These are phyloP conservation scores for Alternaria viburni DNA, from an alignment of 2,329 filamentous ascomycete species.

Conservation along the genomic window DNA sequence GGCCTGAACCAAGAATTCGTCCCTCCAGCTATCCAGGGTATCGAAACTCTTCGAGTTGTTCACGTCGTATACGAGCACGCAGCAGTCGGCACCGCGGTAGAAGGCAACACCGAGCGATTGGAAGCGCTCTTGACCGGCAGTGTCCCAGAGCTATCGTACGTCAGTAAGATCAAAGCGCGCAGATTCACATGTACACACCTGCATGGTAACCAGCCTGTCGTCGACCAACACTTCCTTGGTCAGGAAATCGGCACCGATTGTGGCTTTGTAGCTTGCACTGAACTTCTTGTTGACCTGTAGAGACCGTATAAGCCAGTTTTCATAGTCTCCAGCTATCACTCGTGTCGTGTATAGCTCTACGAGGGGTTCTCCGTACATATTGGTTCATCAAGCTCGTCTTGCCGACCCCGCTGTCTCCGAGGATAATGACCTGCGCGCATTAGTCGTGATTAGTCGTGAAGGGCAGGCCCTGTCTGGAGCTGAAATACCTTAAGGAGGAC, in stretches of 20 bases:
- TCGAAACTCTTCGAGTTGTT: constrained; percentile 99
- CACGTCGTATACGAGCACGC: constrained; percentile 96
- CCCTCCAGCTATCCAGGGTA: constrained; percentile 95
- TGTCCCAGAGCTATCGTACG: constrained; percentile 84
- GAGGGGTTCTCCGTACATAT: constrained; percentile 75
- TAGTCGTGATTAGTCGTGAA: constrained; percentile 23
- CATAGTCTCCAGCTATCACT: background rate
- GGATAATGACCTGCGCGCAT: constrained; percentile 83
- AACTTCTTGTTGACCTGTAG: constrained; percentile 99
- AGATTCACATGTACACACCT: constrained; percentile 63
- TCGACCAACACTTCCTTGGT: constrained; percentile 98
- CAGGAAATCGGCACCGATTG: constrained; percentile 97
- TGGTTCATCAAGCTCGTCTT: constrained; percentile 99
- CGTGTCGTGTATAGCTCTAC: background rate
- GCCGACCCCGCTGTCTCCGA: constrained; percentile 97
- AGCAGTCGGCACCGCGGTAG: constrained; percentile 97
- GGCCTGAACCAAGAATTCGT: constrained; percentile 97
- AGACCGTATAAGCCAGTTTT: constrained; percentile 14
- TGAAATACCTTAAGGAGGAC: constrained; percentile 79
- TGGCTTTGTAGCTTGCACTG: constrained; percentile 99
- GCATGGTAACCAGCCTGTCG: constrained; percentile 97
- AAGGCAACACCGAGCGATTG: constrained; percentile 97
- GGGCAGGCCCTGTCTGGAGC: background rate
- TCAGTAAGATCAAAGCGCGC: constrained; percentile 25
- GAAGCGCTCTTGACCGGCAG: constrained; percentile 94